A percentile compares a stretch with the other conserved stretches of the same genome.
Evolutionary conservation across 2,329 filamentous ascomycete genomes (phyloP).

Genomic region (Botryotinia narcissicola): DNA sequence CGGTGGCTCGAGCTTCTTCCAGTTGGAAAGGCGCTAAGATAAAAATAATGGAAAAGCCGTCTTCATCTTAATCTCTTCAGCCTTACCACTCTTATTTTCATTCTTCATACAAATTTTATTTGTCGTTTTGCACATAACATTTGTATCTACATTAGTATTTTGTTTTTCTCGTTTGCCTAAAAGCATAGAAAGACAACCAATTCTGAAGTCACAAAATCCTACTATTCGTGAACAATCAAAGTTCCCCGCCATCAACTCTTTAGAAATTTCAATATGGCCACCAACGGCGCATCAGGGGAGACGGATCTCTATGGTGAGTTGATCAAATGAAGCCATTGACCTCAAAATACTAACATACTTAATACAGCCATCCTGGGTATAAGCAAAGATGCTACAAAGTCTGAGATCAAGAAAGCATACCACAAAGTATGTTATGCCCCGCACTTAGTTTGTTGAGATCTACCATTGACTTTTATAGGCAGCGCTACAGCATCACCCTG

Average conservation of each 20-base stretch:
- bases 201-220: background rate
- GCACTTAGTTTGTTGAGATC: slow-evolving; percentile 19
- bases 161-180: background rate
- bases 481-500: slow-evolving; percentile 84
- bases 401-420: slow-evolving; percentile 93
- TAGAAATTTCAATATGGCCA: slow-evolving; percentile 32
- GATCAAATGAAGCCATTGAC: slow-evolving; percentile 1
- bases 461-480: slow-evolving; percentile 52
- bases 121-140: slow-evolving; percentile 12
- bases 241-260: slow-evolving; percentile 14
- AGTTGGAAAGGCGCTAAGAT: background rate
- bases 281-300: slow-evolving; percentile 39
- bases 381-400: slow-evolving; percentile 65
- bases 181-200: background rate
- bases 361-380: slow-evolving; percentile 76
- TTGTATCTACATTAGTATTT: background rate
- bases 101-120: slow-evolving; percentile 1
- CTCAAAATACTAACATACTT: slow-evolving; percentile 32
- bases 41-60: slow-evolving; percentile 11
- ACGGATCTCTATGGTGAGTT: slow-evolving; percentile 61
- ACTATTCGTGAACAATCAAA: background rate
- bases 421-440: slow-evolving; percentile 64
- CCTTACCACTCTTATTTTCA: slow-evolving; percentile 6
- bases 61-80: slow-evolving; percentile 13
- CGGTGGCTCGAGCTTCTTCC: background rate